Evolutionary conservation across 306 rosid species (phyloP).

Genomic region (Lathyrus aphaca): DNA sequence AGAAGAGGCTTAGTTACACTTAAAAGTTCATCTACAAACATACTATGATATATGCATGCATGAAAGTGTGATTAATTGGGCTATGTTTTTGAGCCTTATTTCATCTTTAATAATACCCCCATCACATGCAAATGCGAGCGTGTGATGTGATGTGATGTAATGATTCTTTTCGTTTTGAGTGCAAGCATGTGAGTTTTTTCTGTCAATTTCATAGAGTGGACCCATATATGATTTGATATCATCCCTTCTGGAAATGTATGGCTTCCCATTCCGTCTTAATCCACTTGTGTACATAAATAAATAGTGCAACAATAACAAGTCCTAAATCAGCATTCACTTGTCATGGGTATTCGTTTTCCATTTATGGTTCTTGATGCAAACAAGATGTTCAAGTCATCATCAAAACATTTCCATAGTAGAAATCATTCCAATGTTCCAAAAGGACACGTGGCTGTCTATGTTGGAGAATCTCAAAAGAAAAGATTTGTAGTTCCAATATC

Average conservation of each 20-base stretch:
- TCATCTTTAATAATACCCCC: neutral
- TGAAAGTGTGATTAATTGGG: neutral
- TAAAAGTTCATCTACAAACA: neutral
- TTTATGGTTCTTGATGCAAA: slow-evolving; percentile 45
- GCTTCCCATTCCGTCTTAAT: slow-evolving; percentile 30
- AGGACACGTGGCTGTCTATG: slow-evolving; percentile 75
- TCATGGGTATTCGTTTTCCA: slow-evolving; percentile 58
- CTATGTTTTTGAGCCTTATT: neutral
- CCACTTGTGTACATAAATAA: slow-evolving; percentile 14
- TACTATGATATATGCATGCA: slow-evolving; percentile 22
- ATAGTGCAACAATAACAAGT: slow-evolving; percentile 20
- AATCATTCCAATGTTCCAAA: slow-evolving; percentile 57
- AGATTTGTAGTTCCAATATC: slow-evolving; percentile 72
- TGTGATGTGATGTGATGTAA: neutral
- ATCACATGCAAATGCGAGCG: slow-evolving; percentile 33
- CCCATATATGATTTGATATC: slow-evolving; percentile 22
- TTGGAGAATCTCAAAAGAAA: slow-evolving; percentile 66
- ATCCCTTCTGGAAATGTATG: slow-evolving; percentile 44
- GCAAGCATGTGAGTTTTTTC: slow-evolving; percentile 50
- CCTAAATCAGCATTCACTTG: neutral
- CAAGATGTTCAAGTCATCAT: slow-evolving; percentile 52
- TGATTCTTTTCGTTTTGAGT: slow-evolving; percentile 27
- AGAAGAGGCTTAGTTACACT: no score
- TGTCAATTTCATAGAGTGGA: slow-evolving; percentile 47
- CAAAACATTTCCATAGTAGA: slow-evolving; percentile 37